Conservation (phyloP, 2,329 filamentous ascomycete genomes). For the Gaeumannomyces sp. region DNA sequence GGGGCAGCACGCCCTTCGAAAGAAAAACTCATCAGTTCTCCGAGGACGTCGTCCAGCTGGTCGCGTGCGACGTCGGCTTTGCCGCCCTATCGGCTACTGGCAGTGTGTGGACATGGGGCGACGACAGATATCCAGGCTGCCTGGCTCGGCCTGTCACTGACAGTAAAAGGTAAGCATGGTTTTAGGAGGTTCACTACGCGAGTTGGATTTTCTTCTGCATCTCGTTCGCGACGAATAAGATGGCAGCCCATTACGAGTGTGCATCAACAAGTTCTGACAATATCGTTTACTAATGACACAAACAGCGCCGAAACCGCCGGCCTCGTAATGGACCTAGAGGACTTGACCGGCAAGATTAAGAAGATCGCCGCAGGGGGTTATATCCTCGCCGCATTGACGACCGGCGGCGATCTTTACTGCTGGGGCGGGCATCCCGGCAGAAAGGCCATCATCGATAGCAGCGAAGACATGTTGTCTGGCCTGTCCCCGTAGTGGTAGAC, state of each 20-base stretch:
- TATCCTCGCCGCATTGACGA: conserved; percentile 50
- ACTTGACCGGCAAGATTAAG: conserved; percentile 44
- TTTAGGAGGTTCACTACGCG: not conserved
- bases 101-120: conserved; percentile 49
- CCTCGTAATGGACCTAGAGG: conserved; percentile 41
- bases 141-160: conserved; percentile 44
- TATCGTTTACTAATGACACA: conserved; percentile 26
- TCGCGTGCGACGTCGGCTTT: conserved; percentile 44
- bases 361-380: conserved; percentile 54
- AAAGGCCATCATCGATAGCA: conserved; percentile 23
- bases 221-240: not conserved
- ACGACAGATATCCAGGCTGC: conserved; percentile 49
- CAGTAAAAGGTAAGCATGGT: conserved; percentile 25
- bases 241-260: too few species aligned
- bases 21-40: conserved; percentile 15
- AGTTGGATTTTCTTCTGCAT: conserved; percentile 11
- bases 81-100: conserved; percentile 36
- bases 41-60: conserved; percentile 31
- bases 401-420: conserved; percentile 51
- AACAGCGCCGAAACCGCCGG: conserved; percentile 26
- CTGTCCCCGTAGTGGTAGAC: conserved; percentile 31
- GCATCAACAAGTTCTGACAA: not conserved
- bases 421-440: conserved; percentile 47
- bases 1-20: too few species aligned
- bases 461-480: conserved; percentile 22